Evolutionary conservation across 805 yeast genomes (phyloP).

Genomic region (Tetrapisispora taiwanensis): DNA sequence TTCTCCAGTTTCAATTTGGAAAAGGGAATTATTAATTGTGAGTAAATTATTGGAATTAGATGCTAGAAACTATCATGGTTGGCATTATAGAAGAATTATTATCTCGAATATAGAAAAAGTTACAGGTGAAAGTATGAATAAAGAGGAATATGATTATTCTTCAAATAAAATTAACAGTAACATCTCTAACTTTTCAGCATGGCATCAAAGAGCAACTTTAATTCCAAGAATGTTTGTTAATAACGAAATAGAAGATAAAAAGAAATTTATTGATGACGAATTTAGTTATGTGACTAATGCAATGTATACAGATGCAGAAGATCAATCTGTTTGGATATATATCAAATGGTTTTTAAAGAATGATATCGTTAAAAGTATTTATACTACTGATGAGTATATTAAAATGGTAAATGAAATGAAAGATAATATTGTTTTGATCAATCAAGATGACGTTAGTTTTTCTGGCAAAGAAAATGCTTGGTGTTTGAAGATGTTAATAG

Average conservation of each 20-base stretch:
- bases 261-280: slow-evolving; percentile 43
- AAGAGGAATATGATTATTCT: slow-evolving; percentile 63
- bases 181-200: slow-evolving; percentile 89
- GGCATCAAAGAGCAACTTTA: slow-evolving; percentile 79
- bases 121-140: slow-evolving; percentile 25
- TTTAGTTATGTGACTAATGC: slow-evolving; percentile 68
- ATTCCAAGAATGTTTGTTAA: slow-evolving; percentile 41
- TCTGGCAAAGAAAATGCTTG: slow-evolving; percentile 53
- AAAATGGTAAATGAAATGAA: slow-evolving; percentile 39
- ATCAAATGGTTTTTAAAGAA: slow-evolving; percentile 61
- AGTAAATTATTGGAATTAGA: slow-evolving; percentile 60
- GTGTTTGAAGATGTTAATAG: slow-evolving; percentile 59
- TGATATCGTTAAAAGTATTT: slow-evolving; percentile 21
- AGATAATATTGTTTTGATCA: slow-evolving; percentile 46
- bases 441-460: slow-evolving; percentile 65
- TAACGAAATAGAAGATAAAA: slow-evolving; percentile 15
- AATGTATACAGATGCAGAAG: slow-evolving; percentile 85
- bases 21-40: slow-evolving; percentile 59
- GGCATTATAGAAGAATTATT: slow-evolving; percentile 84
- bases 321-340: slow-evolving; percentile 88
- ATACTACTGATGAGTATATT: slow-evolving; percentile 25
- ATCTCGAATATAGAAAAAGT: slow-evolving; percentile 30
- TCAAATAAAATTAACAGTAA: slow-evolving; percentile 68
- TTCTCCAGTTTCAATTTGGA: slow-evolving; percentile 45
- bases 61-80: slow-evolving; percentile 84